Conservation (phyloP, 345 rosid species). For the Clarkia xantiana region DNA sequence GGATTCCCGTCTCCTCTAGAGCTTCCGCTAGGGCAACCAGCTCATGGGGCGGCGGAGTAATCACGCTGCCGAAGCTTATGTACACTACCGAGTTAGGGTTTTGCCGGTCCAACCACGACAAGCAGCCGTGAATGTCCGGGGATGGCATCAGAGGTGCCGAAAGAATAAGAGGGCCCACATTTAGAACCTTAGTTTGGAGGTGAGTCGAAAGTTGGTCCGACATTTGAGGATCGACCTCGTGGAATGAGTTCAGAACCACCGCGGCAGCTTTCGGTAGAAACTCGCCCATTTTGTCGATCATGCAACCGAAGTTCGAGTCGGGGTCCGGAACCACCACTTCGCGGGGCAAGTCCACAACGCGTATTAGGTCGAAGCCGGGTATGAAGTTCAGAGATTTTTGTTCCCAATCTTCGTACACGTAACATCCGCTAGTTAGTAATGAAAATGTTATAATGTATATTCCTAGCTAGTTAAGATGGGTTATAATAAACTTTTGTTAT, state of each 20-base stretch:
- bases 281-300: conserved; percentile 27
- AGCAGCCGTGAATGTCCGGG: conserved; percentile 27
- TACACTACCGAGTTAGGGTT: conserved; percentile 31
- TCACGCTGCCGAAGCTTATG: conserved; percentile 50
- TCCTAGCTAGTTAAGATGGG: too few species aligned
- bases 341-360: conserved; percentile 16
- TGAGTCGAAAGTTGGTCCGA: conserved; percentile 16
- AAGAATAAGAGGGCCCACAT: conserved; percentile 27
- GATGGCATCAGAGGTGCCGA: conserved; percentile 2
- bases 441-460: background rate
- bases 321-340: conserved; percentile 10
- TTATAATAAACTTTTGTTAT: too few species aligned
- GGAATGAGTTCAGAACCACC: conserved; percentile 24
- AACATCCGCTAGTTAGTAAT: too few species aligned
- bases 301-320: conserved; percentile 8
- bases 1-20: conserved; percentile 17
- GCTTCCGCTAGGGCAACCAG: conserved; percentile 34
- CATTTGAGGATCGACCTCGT: conserved; percentile 21
- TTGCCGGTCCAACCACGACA: conserved; percentile 37
- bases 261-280: conserved; percentile 25
- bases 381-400: conserved; percentile 23
- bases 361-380: conserved; percentile 22
- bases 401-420: conserved; percentile 15
- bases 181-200: conserved; percentile 16
- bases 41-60: conserved; percentile 30